phyloP scores from a whole-genome alignment of 148 eudicot genomes.

The Spergularia bocconei region DNA sequence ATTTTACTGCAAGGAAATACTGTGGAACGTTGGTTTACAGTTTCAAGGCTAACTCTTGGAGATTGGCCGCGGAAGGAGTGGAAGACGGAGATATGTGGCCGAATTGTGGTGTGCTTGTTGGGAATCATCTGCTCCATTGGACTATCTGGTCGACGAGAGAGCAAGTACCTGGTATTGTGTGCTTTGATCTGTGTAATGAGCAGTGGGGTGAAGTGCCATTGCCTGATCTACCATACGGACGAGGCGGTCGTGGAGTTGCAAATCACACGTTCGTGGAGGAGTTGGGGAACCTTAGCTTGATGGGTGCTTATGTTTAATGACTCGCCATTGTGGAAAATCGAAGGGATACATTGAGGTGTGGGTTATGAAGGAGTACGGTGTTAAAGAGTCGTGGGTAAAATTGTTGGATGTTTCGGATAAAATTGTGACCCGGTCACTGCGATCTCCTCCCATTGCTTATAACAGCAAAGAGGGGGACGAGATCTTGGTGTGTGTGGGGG shows the following conservation, averaged over 20 bases:
- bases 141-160: not conserved
- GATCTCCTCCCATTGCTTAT: not conserved
- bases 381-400: slow-evolving; percentile 14
- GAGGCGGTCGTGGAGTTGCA: too few relatives aligned
- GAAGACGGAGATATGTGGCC: too few relatives aligned
- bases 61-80: not conserved
- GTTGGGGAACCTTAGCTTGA: not conserved
- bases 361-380: slow-evolving; percentile 16
- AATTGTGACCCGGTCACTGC: not conserved
- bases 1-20: too few relatives aligned
- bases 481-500: not conserved
- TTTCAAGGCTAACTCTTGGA: not conserved
- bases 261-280: too few relatives aligned
- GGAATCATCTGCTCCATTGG: not conserved
- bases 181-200: slow-evolving; percentile 12
- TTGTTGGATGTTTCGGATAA: not conserved
- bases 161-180: not conserved
- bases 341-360: not conserved
- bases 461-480: not conserved
- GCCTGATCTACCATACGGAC: too few relatives aligned
- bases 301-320: slow-evolving; percentile 17
- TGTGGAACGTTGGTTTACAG: not conserved
- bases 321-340: not conserved
- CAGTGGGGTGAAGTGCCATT: slow-evolving; percentile 14
- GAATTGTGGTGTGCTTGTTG: not conserved